Base-by-base conservation (phyloP, 805 yeast species). In the Saccharomycopsis capsularis region DNA sequence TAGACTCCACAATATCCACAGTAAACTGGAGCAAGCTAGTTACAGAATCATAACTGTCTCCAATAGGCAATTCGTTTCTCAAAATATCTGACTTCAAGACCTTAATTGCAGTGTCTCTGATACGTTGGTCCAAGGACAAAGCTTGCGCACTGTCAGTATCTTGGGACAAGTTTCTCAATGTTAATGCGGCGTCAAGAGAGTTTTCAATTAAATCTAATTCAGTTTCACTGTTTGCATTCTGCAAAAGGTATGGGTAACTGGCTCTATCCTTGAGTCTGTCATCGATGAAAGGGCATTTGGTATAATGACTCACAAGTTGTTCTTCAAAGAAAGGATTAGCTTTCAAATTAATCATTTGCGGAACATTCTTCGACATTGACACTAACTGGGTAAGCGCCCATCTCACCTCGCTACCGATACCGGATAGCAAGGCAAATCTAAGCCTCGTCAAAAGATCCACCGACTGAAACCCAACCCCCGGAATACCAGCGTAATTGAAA, bases 91-190 rank as follows among this genome's bases (percentile, higher is more conserved):
- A 57, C 7, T 56, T 68, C 51, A 85, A 68, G 11, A 75, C 69
- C 27, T 59, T 60, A 41, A 59, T 69, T 37, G 74, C 62, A 4
- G 66, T 71, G 41, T 65, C 67, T 51, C 76, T 74, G 40, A 85
- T 71, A 18, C 64, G 60, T 19, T 67, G 64, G 49, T 74, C 68
- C 57, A 75, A 70, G 1, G 91, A 84, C 53, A 93, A 67, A 59
- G 82, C 71, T 61, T 85, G 88, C 38, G 95, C 93, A 59, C 87
- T 85, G 40, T 76, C 83, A 11, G 85, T 75, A 62, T 89, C 96
- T 61, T 91, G 95, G 2, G 86, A 77, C 41, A 86, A 67, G 63
- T 93, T 93, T 60, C 98, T 74, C 49, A 93, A 68, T 18, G 85
- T 76, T 39, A 93, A 41, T 4, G 52, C 54, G 16, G 54, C 51